Evolutionary conservation across 495 filamentous ascomycete genomes (phyloP).

Genomic region (Parathielavia hyrcaniae): DNA sequence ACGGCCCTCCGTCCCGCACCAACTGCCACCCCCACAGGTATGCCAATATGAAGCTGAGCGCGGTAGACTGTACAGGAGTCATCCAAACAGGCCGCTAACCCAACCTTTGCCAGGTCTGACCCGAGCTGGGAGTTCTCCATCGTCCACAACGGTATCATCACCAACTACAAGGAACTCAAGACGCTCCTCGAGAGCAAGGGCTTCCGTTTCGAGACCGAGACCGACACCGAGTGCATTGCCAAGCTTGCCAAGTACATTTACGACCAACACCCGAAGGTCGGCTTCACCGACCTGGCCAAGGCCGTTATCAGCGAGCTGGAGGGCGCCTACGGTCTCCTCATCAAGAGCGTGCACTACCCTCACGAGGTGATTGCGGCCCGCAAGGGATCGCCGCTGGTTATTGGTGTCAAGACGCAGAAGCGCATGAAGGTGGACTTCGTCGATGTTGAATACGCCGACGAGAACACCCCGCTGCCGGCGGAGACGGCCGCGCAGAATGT

Average conservation of each 20-base stretch:
- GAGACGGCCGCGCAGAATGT: conserved; percentile 95
- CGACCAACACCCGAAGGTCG: conserved; percentile 88
- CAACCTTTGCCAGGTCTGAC: conserved; percentile 48
- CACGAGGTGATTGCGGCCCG: conserved; percentile 96
- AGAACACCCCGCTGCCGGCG: conserved; percentile 72
- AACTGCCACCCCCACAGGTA: conserved; percentile 99
- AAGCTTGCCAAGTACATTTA: conserved; percentile 98
- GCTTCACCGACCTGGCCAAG: conserved; percentile 94
- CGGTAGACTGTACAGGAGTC: not conserved
- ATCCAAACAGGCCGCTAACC: not conserved
- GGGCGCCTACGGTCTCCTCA: conserved; percentile 89
- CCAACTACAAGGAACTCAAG: conserved; percentile 99
- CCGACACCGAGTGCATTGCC: conserved; percentile 97
- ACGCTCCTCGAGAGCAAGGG: conserved; percentile 87
- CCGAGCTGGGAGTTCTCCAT: conserved; percentile 91
- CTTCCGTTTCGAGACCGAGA: conserved; percentile 97
- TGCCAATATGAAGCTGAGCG: conserved; percentile 22
- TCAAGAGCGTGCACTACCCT: conserved; percentile 98
- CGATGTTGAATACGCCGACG: conserved; percentile 92
- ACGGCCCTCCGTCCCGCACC: conserved; percentile 82
- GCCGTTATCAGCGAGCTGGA: conserved; percentile 97
- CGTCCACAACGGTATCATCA: conserved; percentile 99
- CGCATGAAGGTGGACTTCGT: conserved; percentile 99
- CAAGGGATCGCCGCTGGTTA: conserved; percentile 93
- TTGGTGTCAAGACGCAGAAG: conserved; percentile 89